Base-by-base conservation (phyloP, 495 filamentous ascomycete species). In the Aspergillus diversus region DNA sequence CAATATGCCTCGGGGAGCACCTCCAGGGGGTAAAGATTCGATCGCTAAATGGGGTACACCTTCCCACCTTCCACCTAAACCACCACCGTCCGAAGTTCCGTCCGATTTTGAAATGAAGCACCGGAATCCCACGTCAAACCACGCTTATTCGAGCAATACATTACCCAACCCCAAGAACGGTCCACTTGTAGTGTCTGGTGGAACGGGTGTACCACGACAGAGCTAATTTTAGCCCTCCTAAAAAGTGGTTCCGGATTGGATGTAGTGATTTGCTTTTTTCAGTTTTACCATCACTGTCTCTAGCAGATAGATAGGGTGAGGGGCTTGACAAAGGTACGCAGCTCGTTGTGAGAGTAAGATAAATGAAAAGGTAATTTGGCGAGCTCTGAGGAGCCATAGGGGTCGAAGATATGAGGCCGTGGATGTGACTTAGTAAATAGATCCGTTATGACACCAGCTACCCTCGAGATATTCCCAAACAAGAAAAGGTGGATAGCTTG, bases 41-140 rank as follows among this genome's bases (percentile, higher is more conserved):
- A 81, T 81, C 46, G 75, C 82, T 0, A 85, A 84, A 76, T 85
- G 82, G 82, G 81, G 82, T 12, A 84, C 80, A 0, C 82, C 82
- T 5, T 78, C 81, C 33, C 80, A 84, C 66, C 74, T 85, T 17
- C 82, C 82, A 43, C 80, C 80, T 12, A 85, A 85, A 66, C 83
- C 83, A 21, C 83, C 83, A 17, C 83, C 83, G 33, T 82, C 82
- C 8, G 79, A 83, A 63, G 78, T 82, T 13, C 72, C 79, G 7
- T 80, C 79, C 17, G 78, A 75, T 4, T 80, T 77, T 54, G 78
- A 81, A 16, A 11, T 77, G 46, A 80, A 77, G 48, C 70, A 69
- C 32, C 75, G 77, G 31, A 58, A 67, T 11, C 68, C 55, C 4
- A 46, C 70, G 13, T 42, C 73, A 4, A 64, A 69, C 15, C 59